A percentile compares a stretch with the other conserved stretches of the same genome.
phyloP scores from a whole-genome alignment of 108 stramenopile genomes.

The Asterionellopsis glacialis region DNA sequence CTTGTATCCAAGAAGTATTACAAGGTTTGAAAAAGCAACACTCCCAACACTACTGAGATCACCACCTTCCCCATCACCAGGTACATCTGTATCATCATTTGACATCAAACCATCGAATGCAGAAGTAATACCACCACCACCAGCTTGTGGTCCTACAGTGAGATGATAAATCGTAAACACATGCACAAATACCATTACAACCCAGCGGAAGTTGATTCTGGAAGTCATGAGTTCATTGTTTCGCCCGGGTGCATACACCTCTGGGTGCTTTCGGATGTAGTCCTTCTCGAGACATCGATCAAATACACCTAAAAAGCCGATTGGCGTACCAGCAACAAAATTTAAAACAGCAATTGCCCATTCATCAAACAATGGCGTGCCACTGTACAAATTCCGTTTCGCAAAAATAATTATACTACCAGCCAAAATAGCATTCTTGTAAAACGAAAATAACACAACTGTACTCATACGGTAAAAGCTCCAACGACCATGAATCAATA shows the following conservation, averaged over 20 bases:
- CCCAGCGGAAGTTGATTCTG: constrained; percentile 65
- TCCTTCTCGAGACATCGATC: constrained; percentile 89
- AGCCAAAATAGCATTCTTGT: constrained; percentile 95
- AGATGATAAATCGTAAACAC: constrained; percentile 67
- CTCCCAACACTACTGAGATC: constrained; percentile 76
- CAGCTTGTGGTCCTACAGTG: constrained; percentile 26
- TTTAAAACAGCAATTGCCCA: constrained; percentile 85
- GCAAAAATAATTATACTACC: constrained; percentile 67
- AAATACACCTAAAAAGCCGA: constrained; percentile 82
- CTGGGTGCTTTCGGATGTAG: constrained; percentile 68
- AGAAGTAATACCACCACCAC: constrained; percentile 63
- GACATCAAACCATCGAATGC: constrained; percentile 66
- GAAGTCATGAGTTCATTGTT: constrained; percentile 68
- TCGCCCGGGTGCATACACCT: constrained; percentile 71
- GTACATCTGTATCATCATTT: constrained; percentile 28
- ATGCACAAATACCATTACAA: constrained; percentile 53
- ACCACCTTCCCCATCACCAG: constrained; percentile 77
- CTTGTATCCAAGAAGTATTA: constrained; percentile 68
- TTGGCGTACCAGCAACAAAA: constrained; percentile 85
- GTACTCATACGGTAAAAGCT: constrained; percentile 89
- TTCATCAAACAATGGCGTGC: constrained; percentile 74
- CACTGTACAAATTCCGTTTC: constrained; percentile 69
- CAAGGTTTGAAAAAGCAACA: constrained; percentile 58
- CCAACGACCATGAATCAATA: constrained; percentile 97
- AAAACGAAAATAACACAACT: constrained; percentile 94